These are phyloP conservation scores for Hypocrella siamensis DNA, from an alignment of 2,329 filamentous ascomycete species.

Conservation along the genomic window DNA sequence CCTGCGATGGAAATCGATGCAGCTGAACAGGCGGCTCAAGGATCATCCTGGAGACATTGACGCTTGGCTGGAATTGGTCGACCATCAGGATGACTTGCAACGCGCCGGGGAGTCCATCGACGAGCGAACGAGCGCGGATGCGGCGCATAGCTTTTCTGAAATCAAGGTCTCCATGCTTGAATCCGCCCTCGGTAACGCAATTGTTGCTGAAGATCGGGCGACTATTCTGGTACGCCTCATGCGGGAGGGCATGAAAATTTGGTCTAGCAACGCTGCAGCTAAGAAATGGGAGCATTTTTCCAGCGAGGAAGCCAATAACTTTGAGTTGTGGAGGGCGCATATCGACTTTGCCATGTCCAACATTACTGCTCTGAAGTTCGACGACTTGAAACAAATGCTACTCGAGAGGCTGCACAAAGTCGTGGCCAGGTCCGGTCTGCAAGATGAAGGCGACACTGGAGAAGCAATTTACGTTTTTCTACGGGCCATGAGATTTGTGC, in stretches of 20 bases:
- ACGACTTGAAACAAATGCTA: conserved; percentile 45
- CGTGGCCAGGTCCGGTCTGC: conserved; percentile 3
- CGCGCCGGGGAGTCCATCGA: conserved; percentile 27
- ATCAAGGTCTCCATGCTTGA: conserved; percentile 70
- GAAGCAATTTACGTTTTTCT: conserved; percentile 53
- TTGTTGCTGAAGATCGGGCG: conserved; percentile 31
- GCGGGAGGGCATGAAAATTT: conserved; percentile 57
- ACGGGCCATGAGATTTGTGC: conserved; percentile 56
- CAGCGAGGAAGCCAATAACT: conserved; percentile 14
- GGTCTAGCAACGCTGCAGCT: conserved; percentile 46
- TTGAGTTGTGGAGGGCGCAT: conserved; percentile 57
- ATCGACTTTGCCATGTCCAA: conserved; percentile 58
- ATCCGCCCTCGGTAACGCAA: conserved; percentile 50
- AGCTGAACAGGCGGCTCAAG: conserved; percentile 48
- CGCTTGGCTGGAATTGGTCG: conserved; percentile 64
- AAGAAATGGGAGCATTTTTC: conserved; percentile 47
- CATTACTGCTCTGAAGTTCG: conserved; percentile 51
- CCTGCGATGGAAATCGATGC: conserved; percentile 37
- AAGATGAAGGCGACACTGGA: conserved; percentile 4
- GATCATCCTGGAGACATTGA: conserved; percentile 50
- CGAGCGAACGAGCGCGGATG: conserved; percentile 36
- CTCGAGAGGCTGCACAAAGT: conserved; percentile 28
- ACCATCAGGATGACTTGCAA: conserved; percentile 59
- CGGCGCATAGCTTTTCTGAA: conserved; percentile 55
- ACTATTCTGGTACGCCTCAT: conserved; percentile 53